Evolutionary conservation across 495 filamentous ascomycete species (phyloP).

Genomic region (Ramalina intermedia): DNA sequence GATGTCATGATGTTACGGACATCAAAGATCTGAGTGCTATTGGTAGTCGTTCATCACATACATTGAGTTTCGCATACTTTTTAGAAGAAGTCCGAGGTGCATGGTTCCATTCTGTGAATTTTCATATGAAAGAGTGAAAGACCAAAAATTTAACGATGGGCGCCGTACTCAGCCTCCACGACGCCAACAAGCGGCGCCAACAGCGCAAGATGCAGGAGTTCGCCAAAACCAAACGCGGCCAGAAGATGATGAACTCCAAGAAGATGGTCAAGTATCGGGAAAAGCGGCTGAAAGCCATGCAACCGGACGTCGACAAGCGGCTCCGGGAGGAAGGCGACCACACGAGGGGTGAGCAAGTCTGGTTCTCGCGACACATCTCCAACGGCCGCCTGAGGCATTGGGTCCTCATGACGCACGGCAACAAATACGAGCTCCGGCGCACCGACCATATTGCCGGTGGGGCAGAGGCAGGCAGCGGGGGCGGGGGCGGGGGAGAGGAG

Average conservation of each 20-base stretch:
- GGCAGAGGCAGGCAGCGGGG: too few relatives aligned
- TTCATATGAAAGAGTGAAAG: too few relatives aligned
- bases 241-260: constrained; percentile 1
- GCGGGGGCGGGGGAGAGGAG: constrained; percentile 1
- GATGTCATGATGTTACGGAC: too few relatives aligned
- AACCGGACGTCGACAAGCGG: constrained; percentile 1
- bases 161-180: not conserved
- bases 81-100: too few relatives aligned
- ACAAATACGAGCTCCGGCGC: constrained; percentile 2
- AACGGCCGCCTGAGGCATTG: constrained; percentile 1
- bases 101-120: too few relatives aligned
- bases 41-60: too few relatives aligned
- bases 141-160: not conserved
- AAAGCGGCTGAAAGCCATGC: constrained; percentile 3
- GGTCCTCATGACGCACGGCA: constrained; percentile 3
- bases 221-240: not conserved
- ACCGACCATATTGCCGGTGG: not conserved
- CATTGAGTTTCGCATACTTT: too few relatives aligned
- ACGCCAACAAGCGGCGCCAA: not conserved
- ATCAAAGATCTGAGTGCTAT: too few relatives aligned
- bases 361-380: constrained; percentile 5
- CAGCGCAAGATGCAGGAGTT: not conserved
- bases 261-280: not conserved
- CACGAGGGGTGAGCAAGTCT: not conserved
- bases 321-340: constrained; percentile 1